Base-by-base conservation (phyloP, 371 early-diverging fungal genomes). In the Mortierella sp. region DNA sequence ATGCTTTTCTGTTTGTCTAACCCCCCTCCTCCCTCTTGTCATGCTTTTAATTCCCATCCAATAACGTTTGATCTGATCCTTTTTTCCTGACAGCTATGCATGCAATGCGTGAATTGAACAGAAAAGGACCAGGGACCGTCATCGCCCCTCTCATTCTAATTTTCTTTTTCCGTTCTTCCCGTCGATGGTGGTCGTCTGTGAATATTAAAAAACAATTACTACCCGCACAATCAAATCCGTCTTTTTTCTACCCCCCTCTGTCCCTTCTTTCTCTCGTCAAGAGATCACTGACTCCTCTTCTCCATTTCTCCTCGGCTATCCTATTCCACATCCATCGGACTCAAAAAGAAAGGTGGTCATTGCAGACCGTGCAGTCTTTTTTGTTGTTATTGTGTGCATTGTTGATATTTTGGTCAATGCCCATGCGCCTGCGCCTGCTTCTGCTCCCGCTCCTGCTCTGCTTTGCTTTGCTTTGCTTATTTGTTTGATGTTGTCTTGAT, bases 71-170 rank as follows among this genome's bases (percentile, higher is more conserved):
- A 50, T 47, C 68, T 39, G 50, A 47, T 24, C 26, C 26, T 64
- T 34, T n/a, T 61, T 45, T 61, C 63, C 61, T 68, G 24, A 9
- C 47, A 16, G 31, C 14, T 43, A 26, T 53, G 44, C 61, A 73
- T 73, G 40, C 66, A 73, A 45, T 39, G 66, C 67, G 50, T 48
- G n/a, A n/a, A 66, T 8, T 7, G 22, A 52, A n/a, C 50, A 37
- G 31, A 19, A 48, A 48, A 34, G 29, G 66, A 67, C 34, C 50
- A 31, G 39, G 68, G 50, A 68, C 68, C 40, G 50, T 50, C 41
- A 64, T 39, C 22, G 53, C 64, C 37, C 34, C 47, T 26, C 64
- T 19, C 29, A 24, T 26, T 47, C 14, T 13, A 7, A 1, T 22
- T 44, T 66, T 66, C 24, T 22, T 10, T 66, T 44, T 45, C 45